Percentiles rank a stretch among this genome's conserved stretches.
phyloP scores from a whole-genome alignment of 192 early-diverging fungal genomes.

The Entomortierella chlamydospora region DNA sequence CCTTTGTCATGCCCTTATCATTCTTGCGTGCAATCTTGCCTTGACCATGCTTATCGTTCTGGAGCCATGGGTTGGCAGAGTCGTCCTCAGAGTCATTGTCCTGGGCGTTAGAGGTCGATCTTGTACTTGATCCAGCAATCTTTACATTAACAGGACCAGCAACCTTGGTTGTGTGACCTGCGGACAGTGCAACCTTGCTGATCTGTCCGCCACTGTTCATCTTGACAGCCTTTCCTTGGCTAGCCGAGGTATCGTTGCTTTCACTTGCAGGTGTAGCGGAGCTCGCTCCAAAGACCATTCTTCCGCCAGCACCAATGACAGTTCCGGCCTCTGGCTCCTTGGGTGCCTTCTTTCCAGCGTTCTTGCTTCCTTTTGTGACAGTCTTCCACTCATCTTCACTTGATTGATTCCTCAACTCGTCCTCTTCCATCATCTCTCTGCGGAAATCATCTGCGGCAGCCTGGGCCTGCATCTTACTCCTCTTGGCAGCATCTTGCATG shows the following conservation, averaged over 20 bases:
- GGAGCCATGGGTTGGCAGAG: conserved; percentile 84
- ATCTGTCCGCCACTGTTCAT: conserved; percentile 66
- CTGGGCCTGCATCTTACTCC: conserved; percentile 61
- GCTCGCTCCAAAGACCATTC: conserved; percentile 69
- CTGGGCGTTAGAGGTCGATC: conserved; percentile 11
- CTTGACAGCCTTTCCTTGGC: conserved; percentile 40
- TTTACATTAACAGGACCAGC: conserved; percentile 67
- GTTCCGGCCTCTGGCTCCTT: conserved; percentile 39
- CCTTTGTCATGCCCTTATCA: conserved; percentile 63
- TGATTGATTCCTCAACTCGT: conserved; percentile 47
- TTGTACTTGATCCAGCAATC: conserved; percentile 29
- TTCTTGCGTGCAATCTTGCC: conserved; percentile 65
- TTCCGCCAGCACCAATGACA: conserved; percentile 59
- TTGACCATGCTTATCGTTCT: conserved; percentile 60
- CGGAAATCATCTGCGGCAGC: conserved; percentile 58
- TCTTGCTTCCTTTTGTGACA: conserved; percentile 37
- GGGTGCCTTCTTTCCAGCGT: conserved; percentile 20
- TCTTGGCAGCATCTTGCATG: conserved; percentile 88
- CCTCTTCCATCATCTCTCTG: conserved; percentile 60
- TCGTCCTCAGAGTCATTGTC: conserved; percentile 38
- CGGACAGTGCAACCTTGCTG: conserved; percentile 62
- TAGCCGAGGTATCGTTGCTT: not conserved
- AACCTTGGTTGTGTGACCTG: conserved; percentile 64
- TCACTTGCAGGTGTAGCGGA: conserved; percentile 11
- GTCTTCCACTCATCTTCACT: conserved; percentile 46